Evolutionary conservation across 129 eudicot genomes (phyloP).

Genomic region (Saposhnikovia divaricata): DNA sequence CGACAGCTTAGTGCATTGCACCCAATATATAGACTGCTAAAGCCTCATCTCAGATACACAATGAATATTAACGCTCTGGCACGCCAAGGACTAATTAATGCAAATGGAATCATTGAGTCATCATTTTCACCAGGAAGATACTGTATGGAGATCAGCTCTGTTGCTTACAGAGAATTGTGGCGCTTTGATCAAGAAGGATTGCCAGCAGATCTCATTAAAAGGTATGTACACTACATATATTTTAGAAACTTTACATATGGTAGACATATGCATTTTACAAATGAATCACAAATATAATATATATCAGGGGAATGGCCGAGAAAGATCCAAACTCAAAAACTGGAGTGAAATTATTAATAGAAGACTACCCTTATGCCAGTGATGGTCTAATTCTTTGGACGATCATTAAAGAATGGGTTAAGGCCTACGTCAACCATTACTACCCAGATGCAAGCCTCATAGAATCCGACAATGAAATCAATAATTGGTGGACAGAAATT

Average conservation of each 20-base stretch:
- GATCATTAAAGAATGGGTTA: conserved; percentile 1
- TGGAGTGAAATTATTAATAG: conserved; percentile 16
- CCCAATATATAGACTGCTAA: conserved; percentile 16
- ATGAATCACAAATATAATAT: background rate
- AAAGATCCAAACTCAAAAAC: conserved; percentile 13
- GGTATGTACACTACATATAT: background rate
- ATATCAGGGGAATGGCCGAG: conserved; percentile 16
- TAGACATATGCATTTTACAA: background rate
- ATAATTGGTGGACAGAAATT: background rate
- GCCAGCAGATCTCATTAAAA: conserved; percentile 12
- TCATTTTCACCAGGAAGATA: conserved; percentile 16
- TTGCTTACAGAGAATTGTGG: background rate
- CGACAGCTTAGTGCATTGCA: conserved; percentile 33
- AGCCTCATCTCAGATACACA: conserved; percentile 18
- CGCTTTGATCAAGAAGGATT: background rate
- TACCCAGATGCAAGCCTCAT: conserved; percentile 12
- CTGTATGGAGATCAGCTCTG: conserved; percentile 17
- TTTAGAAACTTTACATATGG: background rate
- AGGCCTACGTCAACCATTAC: conserved; percentile 17
- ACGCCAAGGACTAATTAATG: conserved; percentile 14
- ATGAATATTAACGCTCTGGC: conserved; percentile 22
- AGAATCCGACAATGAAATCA: conserved; percentile 2
- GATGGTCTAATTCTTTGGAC: conserved; percentile 25
- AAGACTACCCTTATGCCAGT: conserved; percentile 26
- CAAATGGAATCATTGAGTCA: conserved; percentile 19